Conservation (phyloP, 306 rosid species). For the Ceratonia siliqua region DNA sequence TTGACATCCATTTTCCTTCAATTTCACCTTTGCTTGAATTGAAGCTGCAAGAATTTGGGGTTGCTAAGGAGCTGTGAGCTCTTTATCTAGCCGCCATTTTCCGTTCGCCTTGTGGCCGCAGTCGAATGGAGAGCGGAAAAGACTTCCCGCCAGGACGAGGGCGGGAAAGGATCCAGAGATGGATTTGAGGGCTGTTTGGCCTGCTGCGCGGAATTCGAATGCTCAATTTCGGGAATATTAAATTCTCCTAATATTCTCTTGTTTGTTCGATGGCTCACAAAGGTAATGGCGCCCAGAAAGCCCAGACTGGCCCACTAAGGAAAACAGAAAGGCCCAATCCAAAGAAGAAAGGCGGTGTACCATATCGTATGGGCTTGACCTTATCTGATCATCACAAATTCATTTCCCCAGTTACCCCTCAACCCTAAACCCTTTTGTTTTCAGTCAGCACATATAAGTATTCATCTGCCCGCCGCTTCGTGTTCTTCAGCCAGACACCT, state of each 20-base stretch:
- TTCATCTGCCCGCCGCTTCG: conserved; percentile 3
- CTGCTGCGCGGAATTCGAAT: neutral
- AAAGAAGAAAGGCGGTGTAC: neutral
- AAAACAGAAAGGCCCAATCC: neutral
- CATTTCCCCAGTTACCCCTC: neutral
- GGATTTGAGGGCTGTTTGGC: neutral
- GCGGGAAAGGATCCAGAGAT: conserved; percentile 5
- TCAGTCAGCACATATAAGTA: conserved; percentile 24
- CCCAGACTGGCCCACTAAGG: too few species aligned
- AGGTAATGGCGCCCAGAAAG: too few species aligned
- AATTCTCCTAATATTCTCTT: too few species aligned
- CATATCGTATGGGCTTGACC: neutral
- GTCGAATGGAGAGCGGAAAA: neutral
- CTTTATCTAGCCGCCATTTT: neutral
- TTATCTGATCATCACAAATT: neutral
- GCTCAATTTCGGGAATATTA: neutral
- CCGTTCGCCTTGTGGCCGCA: neutral
- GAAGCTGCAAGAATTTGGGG: neutral
- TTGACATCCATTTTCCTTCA: conserved; percentile 33
- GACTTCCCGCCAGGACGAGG: neutral
- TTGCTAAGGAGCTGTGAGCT: neutral
- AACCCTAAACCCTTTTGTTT: conserved; percentile 36
- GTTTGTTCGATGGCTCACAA: too few species aligned
- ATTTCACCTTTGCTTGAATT: neutral
- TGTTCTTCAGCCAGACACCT: conserved; percentile 26